Percentiles rank a stretch among this genome's conserved stretches.
These are phyloP conservation scores for Aurantiochytrium sp. DNA, from an alignment of 108 stramenopile species.

Conservation along the genomic window DNA sequence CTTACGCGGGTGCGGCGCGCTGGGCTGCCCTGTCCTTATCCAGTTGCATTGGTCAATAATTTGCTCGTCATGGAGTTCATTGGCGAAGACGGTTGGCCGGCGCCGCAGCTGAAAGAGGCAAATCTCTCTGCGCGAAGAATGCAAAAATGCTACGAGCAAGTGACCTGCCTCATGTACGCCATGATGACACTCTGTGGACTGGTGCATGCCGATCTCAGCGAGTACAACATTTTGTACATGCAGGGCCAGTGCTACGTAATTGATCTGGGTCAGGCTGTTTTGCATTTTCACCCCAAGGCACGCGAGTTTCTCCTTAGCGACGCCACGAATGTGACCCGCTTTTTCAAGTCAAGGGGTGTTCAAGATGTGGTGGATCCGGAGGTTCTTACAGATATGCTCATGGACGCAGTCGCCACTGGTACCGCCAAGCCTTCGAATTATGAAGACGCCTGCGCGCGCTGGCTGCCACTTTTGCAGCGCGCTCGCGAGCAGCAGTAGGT, in stretches of 20 bases:
- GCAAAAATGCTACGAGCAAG: slow-evolving; percentile 24
- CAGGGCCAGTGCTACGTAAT: slow-evolving; percentile 2
- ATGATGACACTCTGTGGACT: slow-evolving; percentile 27
- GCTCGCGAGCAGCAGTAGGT: too few relatives aligned
- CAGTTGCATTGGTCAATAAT: slow-evolving; percentile 31
- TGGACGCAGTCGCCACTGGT: not conserved
- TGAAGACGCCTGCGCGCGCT: not conserved
- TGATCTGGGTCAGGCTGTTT: slow-evolving; percentile 27
- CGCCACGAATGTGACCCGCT: not conserved
- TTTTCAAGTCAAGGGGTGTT: slow-evolving; percentile 15
- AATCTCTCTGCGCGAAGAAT: not conserved
- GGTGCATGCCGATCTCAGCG: slow-evolving; percentile 47
- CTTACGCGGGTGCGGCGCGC: slow-evolving; percentile 26
- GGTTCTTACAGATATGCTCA: not conserved
- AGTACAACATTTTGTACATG: slow-evolving; percentile 45
- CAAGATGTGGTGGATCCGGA: not conserved
- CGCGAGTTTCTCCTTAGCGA: not conserved
- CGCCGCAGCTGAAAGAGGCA: slow-evolving; percentile 42
- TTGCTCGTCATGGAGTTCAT: slow-evolving; percentile 46
- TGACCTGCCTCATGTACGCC: slow-evolving; percentile 23
- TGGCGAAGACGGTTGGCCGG: slow-evolving; percentile 42
- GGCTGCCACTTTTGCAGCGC: not conserved
- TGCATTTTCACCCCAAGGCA: slow-evolving; percentile 8
- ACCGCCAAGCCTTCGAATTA: not conserved
- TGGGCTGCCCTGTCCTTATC: slow-evolving; percentile 41